Evolutionary conservation across 108 stramenopile genomes (phyloP).

Genomic region (Cyclotella kingstonii): DNA sequence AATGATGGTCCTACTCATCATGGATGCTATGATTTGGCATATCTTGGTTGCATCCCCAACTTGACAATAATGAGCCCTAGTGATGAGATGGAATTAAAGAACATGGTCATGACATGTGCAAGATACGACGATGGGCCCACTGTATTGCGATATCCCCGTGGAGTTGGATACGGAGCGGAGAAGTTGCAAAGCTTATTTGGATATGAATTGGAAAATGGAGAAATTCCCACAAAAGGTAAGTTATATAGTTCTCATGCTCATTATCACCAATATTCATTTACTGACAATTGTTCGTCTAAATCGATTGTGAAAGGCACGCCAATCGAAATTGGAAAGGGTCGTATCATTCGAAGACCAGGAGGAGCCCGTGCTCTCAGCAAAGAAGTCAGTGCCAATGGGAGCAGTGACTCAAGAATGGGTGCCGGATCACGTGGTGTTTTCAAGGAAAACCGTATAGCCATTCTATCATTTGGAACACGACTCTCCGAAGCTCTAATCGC

Average conservation of each 20-base stretch:
- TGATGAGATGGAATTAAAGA: conserved; percentile 92
- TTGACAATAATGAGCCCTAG: conserved; percentile 94
- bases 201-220: conserved; percentile 78
- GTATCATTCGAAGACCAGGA: conserved; percentile 81
- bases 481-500: conserved; percentile 87
- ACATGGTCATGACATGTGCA: conserved; percentile 93
- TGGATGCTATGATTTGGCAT: conserved; percentile 91
- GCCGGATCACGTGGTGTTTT: conserved; percentile 60
- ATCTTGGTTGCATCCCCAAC: conserved; percentile 93
- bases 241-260: neutral
- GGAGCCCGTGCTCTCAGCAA: conserved; percentile 64
- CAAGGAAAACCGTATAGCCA: conserved; percentile 84
- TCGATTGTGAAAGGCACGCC: conserved; percentile 47
- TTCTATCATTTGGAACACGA: conserved; percentile 91
- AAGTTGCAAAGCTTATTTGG: conserved; percentile 82
- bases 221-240: conserved; percentile 78
- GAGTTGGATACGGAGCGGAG: conserved; percentile 92
- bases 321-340: conserved; percentile 92
- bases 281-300: conserved; percentile 3
- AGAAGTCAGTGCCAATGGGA: conserved; percentile 39
- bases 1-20: conserved; percentile 98
- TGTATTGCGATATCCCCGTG: conserved; percentile 90
- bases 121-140: conserved; percentile 86
- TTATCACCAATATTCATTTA: conserved; percentile 6
- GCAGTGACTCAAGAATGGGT: conserved; percentile 36